phyloP scores from a whole-genome alignment of 345 rosid species.

The Raphanus raphanistrum region DNA sequence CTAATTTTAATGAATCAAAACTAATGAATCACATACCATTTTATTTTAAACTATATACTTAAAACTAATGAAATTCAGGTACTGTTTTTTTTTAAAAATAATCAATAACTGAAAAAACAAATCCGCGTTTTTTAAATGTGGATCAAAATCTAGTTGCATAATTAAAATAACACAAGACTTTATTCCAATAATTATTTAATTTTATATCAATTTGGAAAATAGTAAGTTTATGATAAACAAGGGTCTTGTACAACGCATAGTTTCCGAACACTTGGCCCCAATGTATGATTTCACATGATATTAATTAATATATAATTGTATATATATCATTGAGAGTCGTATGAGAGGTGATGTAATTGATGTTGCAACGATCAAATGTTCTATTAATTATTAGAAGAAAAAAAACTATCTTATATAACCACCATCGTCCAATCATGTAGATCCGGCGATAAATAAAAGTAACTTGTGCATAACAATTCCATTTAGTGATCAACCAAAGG shows the following conservation, averaged over 20 bases:
- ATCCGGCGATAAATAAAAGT: neutral
- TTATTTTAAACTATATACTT: neutral
- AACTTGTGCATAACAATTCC: neutral
- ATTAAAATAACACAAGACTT: neutral
- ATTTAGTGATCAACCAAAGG: neutral
- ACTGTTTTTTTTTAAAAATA: neutral
- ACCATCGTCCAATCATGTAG: neutral
- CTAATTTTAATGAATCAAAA: neutral
- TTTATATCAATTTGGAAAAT: neutral
- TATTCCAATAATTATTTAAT: neutral
- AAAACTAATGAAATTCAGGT: neutral
- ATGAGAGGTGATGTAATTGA: constrained; percentile 1
- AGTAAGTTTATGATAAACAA: neutral
- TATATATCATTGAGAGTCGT: neutral
- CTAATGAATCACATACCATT: neutral
- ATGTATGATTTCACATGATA: constrained; percentile 9
- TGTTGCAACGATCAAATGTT: constrained; percentile 3
- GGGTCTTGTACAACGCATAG: neutral
- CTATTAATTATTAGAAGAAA: neutral
- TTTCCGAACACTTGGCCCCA: neutral
- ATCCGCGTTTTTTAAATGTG: too few species aligned
- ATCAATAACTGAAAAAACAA: too few species aligned
- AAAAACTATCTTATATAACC: neutral
- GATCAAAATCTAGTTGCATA: neutral
- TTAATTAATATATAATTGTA: neutral